Conservation (phyloP, 345 rosid species). For the Rhodamnia rubescens region DNA sequence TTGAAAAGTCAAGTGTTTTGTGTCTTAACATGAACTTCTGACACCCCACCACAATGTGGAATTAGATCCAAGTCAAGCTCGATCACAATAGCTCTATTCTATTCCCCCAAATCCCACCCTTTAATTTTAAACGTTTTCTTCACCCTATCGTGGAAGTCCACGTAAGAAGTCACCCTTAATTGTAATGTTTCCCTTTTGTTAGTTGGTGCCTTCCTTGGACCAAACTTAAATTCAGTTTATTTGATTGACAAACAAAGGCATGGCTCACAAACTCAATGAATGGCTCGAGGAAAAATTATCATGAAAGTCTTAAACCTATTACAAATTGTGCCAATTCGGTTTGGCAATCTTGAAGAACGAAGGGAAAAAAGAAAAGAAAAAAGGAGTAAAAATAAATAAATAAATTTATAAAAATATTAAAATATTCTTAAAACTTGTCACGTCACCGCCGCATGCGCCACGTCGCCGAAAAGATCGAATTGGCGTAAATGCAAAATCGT, state of each 20-base stretch:
- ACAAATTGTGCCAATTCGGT: no score
- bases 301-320: no score
- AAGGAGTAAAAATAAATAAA: no score
- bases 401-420: no score
- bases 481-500: no score
- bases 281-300: neutral
- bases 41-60: neutral
- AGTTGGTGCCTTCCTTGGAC: neutral
- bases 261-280: neutral
- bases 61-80: conserved; percentile 1
- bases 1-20: conserved; percentile 19
- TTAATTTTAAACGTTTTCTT: neutral
- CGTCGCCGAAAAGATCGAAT: no score
- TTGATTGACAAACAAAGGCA: neutral
- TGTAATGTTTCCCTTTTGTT: neutral
- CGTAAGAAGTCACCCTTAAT: neutral
- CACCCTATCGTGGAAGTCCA: neutral
- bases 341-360: no score
- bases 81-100: neutral
- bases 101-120: neutral
- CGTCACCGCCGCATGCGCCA: no score
- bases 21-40: neutral
- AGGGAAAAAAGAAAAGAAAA: no score
- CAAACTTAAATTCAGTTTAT: conserved; percentile 1
- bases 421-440: no score